Percentiles rank a stretch among this genome's conserved stretches.
Conservation (phyloP, 2,329 filamentous ascomycete genomes). For the Metarhizium album region DNA sequence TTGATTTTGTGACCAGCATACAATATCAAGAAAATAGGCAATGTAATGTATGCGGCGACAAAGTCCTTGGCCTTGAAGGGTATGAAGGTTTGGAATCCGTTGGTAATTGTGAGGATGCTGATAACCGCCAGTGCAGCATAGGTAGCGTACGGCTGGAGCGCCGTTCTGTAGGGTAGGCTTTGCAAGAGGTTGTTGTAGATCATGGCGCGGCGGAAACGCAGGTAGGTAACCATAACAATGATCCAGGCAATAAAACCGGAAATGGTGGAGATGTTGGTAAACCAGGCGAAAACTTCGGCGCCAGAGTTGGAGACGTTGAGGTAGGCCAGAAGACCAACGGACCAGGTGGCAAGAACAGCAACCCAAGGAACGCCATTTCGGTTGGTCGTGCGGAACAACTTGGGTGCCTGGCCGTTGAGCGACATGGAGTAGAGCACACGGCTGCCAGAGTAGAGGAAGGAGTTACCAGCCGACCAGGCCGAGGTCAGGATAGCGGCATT, state of each 20-base stretch:
- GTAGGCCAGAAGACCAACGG: constrained; percentile 56
- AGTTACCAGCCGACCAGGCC: constrained; percentile 51
- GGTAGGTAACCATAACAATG: constrained; percentile 45
- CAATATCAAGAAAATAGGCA: constrained; percentile 48
- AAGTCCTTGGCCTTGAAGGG: constrained; percentile 56
- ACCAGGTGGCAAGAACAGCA: constrained; percentile 41
- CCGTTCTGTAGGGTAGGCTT: constrained; percentile 40
- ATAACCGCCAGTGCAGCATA: constrained; percentile 49
- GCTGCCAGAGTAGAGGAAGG: constrained; percentile 55
- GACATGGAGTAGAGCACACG: constrained; percentile 61
- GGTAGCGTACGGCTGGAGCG: constrained; percentile 51
- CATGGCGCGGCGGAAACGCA: constrained; percentile 50
- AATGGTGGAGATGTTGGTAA: constrained; percentile 58
- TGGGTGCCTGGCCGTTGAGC: constrained; percentile 54
- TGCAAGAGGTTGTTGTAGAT: constrained; percentile 37
- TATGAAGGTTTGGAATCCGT: constrained; percentile 68
- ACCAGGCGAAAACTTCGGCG: constrained; percentile 58
- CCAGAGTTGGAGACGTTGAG: constrained; percentile 56
- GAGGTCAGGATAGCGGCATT: constrained; percentile 59
- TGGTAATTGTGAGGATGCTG: constrained; percentile 54
- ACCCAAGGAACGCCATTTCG: constrained; percentile 50
- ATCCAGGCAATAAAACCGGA: constrained; percentile 51
- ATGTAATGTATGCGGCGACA: constrained; percentile 51
- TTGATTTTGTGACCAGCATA: constrained; percentile 51
- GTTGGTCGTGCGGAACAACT: constrained; percentile 47